phyloP scores from a whole-genome alignment of 805 yeast genomes.

The Myxozyma monticola region DNA sequence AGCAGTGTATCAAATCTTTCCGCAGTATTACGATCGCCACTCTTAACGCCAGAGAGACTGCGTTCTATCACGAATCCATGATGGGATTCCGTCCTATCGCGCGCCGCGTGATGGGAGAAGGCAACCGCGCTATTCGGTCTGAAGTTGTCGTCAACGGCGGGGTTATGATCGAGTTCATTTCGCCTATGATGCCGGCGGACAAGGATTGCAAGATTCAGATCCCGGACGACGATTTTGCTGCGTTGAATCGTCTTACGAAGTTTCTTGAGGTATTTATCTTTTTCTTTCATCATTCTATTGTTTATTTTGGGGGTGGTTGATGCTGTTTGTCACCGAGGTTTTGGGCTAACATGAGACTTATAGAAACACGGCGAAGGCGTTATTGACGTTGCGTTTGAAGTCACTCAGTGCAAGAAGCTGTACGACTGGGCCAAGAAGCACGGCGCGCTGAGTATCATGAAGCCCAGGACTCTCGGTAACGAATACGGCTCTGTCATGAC shows the following conservation, averaged over 20 bases:
- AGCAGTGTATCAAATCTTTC: not conserved
- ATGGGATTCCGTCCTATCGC: constrained; percentile 69
- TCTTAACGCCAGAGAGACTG: constrained; percentile 33
- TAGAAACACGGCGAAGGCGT: constrained; percentile 73
- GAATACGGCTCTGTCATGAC: constrained; percentile 50
- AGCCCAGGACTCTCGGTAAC: constrained; percentile 43
- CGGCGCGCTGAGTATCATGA: constrained; percentile 51
- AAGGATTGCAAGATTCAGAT: constrained; percentile 32
- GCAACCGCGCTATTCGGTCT: constrained; percentile 10
- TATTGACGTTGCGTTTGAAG: constrained; percentile 72
- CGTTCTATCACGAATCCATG: constrained; percentile 52
- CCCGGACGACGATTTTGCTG: constrained; percentile 18
- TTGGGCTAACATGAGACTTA: not conserved
- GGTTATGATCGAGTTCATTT: constrained; percentile 50
- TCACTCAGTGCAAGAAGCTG: constrained; percentile 49
- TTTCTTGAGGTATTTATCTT: constrained; percentile 5
- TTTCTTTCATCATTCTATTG: not conserved
- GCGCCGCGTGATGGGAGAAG: constrained; percentile 52
- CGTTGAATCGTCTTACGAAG: constrained; percentile 4
- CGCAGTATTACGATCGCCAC: constrained; percentile 5
- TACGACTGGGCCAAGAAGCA: constrained; percentile 49
- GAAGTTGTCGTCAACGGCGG: constrained; percentile 63
- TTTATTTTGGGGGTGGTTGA: too few species aligned
- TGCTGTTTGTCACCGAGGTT: too few species aligned
- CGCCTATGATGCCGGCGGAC: constrained; percentile 45